Conservation (phyloP, 768 basidiomycete species). For the Tulasnella calospora region DNA sequence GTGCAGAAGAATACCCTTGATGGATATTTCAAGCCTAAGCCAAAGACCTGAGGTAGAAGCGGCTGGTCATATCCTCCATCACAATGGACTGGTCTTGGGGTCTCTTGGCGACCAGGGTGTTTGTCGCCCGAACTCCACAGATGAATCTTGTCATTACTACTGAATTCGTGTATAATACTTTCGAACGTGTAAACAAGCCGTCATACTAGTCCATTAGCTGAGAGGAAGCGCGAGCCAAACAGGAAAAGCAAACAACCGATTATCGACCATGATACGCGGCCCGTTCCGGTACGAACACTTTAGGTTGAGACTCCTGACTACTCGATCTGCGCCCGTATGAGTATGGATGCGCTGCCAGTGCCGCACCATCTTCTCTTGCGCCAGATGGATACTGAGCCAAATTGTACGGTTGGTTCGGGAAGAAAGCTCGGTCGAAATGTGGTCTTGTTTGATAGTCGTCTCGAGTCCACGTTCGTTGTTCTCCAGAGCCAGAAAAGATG, state of each 20-base stretch:
- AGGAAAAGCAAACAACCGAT: too few species aligned
- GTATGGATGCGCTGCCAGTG: not conserved
- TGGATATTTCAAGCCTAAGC: not conserved
- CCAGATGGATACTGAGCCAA: not conserved
- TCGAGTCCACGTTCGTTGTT: not conserved
- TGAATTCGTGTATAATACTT: not conserved
- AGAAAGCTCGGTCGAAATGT: not conserved
- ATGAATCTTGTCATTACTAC: not conserved
- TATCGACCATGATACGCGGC: not conserved
- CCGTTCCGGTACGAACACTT: not conserved
- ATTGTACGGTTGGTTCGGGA: not conserved
- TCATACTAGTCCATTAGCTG: not conserved
- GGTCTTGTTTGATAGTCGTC: not conserved
- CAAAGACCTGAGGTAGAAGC: not conserved
- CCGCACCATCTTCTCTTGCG: not conserved
- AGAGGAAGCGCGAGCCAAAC: too few species aligned
- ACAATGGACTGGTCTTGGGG: not conserved
- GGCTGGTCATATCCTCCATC: not conserved
- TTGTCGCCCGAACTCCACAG: not conserved
- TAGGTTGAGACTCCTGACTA: not conserved
- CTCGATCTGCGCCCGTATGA: not conserved
- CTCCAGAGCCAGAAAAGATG: not conserved
- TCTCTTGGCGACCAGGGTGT: not conserved
- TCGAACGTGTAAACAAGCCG: not conserved
- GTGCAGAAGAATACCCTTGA: constrained; percentile 20